These are phyloP conservation scores for Lasiosphaeria ovina DNA, from an alignment of 495 filamentous ascomycete genomes.

Conservation along the genomic window DNA sequence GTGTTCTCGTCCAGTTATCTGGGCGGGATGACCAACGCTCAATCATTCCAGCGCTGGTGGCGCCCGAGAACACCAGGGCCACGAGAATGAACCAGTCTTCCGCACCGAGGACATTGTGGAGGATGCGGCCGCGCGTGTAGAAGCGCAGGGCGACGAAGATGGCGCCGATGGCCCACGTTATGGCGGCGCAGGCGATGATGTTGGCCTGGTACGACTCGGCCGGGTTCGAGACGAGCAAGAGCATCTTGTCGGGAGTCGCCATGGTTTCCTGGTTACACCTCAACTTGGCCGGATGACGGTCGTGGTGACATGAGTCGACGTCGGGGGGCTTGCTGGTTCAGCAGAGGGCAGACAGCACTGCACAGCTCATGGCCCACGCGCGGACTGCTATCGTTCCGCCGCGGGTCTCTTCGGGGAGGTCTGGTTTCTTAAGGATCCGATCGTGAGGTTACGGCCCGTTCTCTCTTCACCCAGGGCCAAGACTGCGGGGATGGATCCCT, in stretches of 20 bases:
- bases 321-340: background rate
- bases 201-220: slow-evolving; percentile 19
- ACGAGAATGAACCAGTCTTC: slow-evolving; percentile 31
- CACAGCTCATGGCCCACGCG: too few species aligned
- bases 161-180: slow-evolving; percentile 20
- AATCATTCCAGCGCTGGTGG: slow-evolving; percentile 20
- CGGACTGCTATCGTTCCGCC: too few species aligned
- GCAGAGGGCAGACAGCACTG: background rate
- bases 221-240: slow-evolving; percentile 17
- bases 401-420: too few species aligned
- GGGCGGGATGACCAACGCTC: slow-evolving; percentile 16
- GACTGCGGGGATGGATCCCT: too few species aligned
- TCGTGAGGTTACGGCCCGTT: too few species aligned
- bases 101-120: slow-evolving; percentile 18
- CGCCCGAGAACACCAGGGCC: slow-evolving; percentile 22
- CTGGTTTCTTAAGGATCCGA: too few species aligned
- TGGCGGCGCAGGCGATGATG: slow-evolving; percentile 27
- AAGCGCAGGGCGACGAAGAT: slow-evolving; percentile 26
- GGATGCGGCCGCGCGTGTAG: slow-evolving; percentile 22
- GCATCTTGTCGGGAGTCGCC: background rate
- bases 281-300: background rate
- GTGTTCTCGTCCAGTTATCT: background rate
- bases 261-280: background rate
- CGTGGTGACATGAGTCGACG: background rate
- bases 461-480: too few species aligned